Base-by-base conservation (phyloP, 345 rosid genomes). In the Citrus inodora region DNA sequence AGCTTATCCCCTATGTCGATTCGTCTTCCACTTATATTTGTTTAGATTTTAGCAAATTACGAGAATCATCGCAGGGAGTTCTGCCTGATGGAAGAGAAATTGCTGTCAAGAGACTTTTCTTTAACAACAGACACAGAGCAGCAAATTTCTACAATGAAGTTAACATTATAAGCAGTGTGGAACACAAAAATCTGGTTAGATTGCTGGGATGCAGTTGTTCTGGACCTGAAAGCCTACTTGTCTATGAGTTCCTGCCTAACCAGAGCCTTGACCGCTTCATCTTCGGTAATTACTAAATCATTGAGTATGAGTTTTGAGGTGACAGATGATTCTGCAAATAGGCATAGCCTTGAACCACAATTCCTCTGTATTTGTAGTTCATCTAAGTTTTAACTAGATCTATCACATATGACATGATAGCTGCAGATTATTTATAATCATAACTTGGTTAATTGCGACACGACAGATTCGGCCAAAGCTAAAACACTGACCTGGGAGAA, bases 61-160 rank as follows among this genome's bases (percentile, higher is more conserved):
- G 1, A 42, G 35, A 67, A 11, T 24, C 28, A 13, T 13, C 71
- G 11, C 82, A 95, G 98, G 99, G 99, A 59, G 92, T 89, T 79
- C 87, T 96, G 74, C 83, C 85, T 5, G 99, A 94, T 37, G 98
- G 98, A 84, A 77, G 98, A 84, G 97, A 94, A 75, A 96, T 93
- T 6, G 99, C 98, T 1, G 97, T 96, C 71, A 96, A 96, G 77
- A 87, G 98, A 80, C 93, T 92, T 37, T 96, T 92, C 90, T 89
- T 91, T 74, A 96, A 96, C 87, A 94, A 91, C 85, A 93, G 89
- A 74, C 95, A 96, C 17, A 87, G 97, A 83, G 97, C 96, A 68
- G 90, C 92, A 17, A 96, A 92, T 89, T 96, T 96, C 89, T 94
- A 87, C 87, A 91, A 96, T 80, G 98, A 96, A 82, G 92, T 96